A percentile compares a stretch with the other conserved stretches of the same genome.
These are phyloP conservation scores for Fusarium staphyleae DNA, from an alignment of 2,329 filamentous ascomycete genomes.

Conservation along the genomic window DNA sequence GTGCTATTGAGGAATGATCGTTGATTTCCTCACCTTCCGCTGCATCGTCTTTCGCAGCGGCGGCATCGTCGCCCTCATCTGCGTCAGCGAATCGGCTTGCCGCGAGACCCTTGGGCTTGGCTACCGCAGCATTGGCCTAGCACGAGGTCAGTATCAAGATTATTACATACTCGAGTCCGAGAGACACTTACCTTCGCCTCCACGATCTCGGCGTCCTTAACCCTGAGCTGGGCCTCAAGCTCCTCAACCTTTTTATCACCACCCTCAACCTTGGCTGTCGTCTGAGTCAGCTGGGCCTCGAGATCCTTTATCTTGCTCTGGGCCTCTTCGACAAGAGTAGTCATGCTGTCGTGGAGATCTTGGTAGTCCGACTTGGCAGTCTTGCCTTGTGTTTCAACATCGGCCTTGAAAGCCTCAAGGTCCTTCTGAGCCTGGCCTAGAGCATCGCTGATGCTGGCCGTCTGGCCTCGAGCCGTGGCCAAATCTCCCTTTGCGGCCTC, in stretches of 20 bases:
- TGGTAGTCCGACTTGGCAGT: conserved; percentile 66
- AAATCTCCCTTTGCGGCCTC: conserved; percentile 47
- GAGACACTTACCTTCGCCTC: conserved; percentile 61
- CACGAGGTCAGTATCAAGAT: neutral
- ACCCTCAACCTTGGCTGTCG: conserved; percentile 55
- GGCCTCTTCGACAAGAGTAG: conserved; percentile 65
- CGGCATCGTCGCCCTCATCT: conserved; percentile 47
- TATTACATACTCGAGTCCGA: neutral
- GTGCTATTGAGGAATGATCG: conserved; percentile 69
- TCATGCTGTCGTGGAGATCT: conserved; percentile 69
- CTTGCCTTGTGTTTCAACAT: conserved; percentile 60
- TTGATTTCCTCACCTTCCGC: conserved; percentile 67
- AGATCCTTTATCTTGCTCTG: conserved; percentile 60
- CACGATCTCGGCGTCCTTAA: conserved; percentile 69
- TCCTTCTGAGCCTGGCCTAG: conserved; percentile 60
- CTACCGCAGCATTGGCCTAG: conserved; percentile 55
- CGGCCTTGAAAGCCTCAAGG: conserved; percentile 59
- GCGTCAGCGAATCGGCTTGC: conserved; percentile 61
- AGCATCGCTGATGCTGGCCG: conserved; percentile 48
- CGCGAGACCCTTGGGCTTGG: conserved; percentile 59
- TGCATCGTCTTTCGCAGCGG: conserved; percentile 47
- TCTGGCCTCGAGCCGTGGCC: conserved; percentile 46
- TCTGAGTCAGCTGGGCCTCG: conserved; percentile 57
- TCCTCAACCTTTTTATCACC: conserved; percentile 57
- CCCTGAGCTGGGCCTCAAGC: conserved; percentile 63